Base-by-base conservation (phyloP, 352 stramenopile genomes). In the Pythium utonaiense region DNA sequence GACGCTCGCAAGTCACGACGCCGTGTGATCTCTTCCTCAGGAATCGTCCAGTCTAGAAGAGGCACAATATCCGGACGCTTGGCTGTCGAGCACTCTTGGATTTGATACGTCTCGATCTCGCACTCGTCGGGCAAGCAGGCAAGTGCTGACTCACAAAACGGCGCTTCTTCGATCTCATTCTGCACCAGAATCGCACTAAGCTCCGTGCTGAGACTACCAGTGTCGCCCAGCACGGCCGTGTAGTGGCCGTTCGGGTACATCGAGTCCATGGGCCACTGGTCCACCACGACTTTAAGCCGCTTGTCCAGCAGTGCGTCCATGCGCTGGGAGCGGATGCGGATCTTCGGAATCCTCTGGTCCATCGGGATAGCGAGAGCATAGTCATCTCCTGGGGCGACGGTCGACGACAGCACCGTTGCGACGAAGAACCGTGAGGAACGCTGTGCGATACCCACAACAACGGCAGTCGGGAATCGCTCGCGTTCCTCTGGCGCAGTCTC, bases 401-500 rank as follows among this genome's bases (percentile, higher is more conserved):
- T 91, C 44, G 73, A 78, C 19, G 82, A 80, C 31, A 91, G 60
- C 42, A 95, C 75, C 31, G 85, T 95, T 22, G 83, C 83, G 4
- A 95, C 83, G 53, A 85, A 70, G 60, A 81, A 83, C 38, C 71
- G 76, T 4, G 71, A 64, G 12, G 81, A 85, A 12, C 91, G 80
- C 34, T 75, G 77, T 6, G 98, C 64, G 52, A 98, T 79, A 17
- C 88, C 90, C 19, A 98, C 88, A 25, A 98, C 77, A 41, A 83
- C 66, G 0, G 78, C 88, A 9, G 75, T 91, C 9, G 95, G 91
- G 7, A 93, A 75, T 21, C 22, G 6, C 10, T 34, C 25, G 3
- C 25, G 47, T 3, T 16, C 3, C 24, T 30, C 25, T 3, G 47
- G 5, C 3, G 17, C 16, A 7, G 19, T 33, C 3, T 9, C 44